A percentile compares a stretch with the other conserved stretches of the same genome.
Evolutionary conservation across 2,329 filamentous ascomycete genomes (phyloP).

Genomic region (Drechslerella dactyloides): DNA sequence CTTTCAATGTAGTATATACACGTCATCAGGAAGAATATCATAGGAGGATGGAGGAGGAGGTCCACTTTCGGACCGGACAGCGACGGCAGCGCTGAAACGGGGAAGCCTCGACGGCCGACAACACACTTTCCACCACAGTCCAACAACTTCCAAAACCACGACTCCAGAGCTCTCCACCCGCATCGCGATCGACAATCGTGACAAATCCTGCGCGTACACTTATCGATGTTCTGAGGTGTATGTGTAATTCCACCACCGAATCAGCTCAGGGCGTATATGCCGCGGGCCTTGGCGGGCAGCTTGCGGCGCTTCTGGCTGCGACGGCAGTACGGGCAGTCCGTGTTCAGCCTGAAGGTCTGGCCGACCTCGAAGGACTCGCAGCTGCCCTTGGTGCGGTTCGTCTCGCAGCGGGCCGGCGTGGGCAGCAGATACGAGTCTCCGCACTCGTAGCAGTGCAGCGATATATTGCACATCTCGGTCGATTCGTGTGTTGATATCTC

Average conservation of each 20-base stretch:
- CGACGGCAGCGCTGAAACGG: conserved; percentile 1
- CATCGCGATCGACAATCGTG: background rate
- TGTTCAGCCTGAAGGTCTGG: conserved; percentile 34
- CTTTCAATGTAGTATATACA: too few relatives aligned
- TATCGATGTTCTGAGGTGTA: too few relatives aligned
- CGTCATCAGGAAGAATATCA: too few relatives aligned
- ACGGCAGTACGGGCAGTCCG: conserved; percentile 47
- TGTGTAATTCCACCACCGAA: too few relatives aligned
- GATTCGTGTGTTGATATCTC: background rate
- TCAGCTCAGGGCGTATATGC: conserved; percentile 45
- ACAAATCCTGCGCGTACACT: too few relatives aligned
- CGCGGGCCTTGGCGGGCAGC: conserved; percentile 42
- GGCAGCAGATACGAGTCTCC: conserved; percentile 46
- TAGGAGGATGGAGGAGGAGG: too few relatives aligned
- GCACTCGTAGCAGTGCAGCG: conserved; percentile 44
- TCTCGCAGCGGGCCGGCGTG: conserved; percentile 28
- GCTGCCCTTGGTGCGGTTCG: conserved; percentile 29
- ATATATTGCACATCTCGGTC: conserved; percentile 43
- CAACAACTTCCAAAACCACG: background rate
- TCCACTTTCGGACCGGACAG: too few relatives aligned
- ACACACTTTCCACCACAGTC: conserved; percentile 27
- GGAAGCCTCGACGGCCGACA: conserved; percentile 5
- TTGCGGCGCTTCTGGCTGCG: conserved; percentile 37
- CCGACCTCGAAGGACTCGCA: conserved; percentile 43
- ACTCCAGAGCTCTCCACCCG: background rate